phyloP scores from a whole-genome alignment of 1,284 basidiomycete species.

The Marasmius fiardii region DNA sequence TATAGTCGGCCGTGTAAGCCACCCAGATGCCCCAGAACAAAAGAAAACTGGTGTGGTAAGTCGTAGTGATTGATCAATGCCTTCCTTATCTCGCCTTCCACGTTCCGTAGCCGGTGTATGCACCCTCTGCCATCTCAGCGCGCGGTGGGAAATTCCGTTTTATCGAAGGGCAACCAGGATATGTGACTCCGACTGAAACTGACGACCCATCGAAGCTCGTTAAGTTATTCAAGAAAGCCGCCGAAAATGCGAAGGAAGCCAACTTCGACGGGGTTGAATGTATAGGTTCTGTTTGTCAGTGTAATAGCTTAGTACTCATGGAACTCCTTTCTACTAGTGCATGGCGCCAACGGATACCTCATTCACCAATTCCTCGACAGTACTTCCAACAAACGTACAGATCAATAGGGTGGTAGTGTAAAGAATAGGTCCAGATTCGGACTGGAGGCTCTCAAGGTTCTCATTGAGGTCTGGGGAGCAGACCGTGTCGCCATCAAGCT shows the following conservation, averaged over 20 bases:
- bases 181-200: slow-evolving; percentile 37
- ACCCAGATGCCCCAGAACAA: slow-evolving; percentile 21
- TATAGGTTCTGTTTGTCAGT: slow-evolving; percentile 16
- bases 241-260: slow-evolving; percentile 52
- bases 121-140: slow-evolving; percentile 30
- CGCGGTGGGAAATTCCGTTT: slow-evolving; percentile 35
- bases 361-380: slow-evolving; percentile 57
- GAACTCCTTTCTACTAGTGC: slow-evolving; percentile 27
- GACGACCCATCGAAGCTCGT: slow-evolving; percentile 39
- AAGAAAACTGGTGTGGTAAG: slow-evolving; percentile 13
- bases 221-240: slow-evolving; percentile 45
- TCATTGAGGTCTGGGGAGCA: slow-evolving; percentile 47
- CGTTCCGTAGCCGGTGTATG: slow-evolving; percentile 29
- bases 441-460: slow-evolving; percentile 47
- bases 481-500: slow-evolving; percentile 49
- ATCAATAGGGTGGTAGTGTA: slow-evolving; percentile 56
- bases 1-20: slow-evolving; percentile 18
- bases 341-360: slow-evolving; percentile 47
- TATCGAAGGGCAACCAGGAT: slow-evolving; percentile 28
- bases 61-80: background rate
- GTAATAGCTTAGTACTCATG: background rate
- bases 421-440: slow-evolving; percentile 56
- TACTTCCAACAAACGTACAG: slow-evolving; percentile 52
- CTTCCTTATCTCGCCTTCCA: slow-evolving; percentile 16
- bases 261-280: slow-evolving; percentile 68